Conservation (phyloP, 2,329 filamentous ascomycete genomes). For the Aspergillus caelatus region DNA sequence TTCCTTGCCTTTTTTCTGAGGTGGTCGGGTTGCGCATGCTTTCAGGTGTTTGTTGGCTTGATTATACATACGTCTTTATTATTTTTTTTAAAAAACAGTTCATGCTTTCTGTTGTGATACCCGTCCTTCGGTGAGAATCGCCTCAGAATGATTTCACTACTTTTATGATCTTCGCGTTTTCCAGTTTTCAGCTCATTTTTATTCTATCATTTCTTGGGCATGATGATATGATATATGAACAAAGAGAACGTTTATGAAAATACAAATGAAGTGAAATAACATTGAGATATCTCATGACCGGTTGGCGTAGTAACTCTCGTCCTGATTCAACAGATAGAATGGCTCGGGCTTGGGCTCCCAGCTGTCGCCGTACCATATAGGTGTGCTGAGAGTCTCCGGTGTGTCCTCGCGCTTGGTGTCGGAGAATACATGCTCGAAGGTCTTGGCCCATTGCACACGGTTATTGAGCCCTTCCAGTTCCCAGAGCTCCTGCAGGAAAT, state of each 20-base stretch:
- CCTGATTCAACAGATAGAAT: conserved; percentile 38
- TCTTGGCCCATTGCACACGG: conserved; percentile 47
- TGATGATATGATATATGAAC: not conserved
- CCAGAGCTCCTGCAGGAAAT: conserved; percentile 47
- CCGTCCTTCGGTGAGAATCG: not conserved
- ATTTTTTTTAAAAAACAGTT: not conserved
- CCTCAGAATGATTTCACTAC: not conserved
- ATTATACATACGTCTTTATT: not conserved
- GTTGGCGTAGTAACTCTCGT: conserved; percentile 30
- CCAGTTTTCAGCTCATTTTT: not conserved
- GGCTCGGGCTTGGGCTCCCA: conserved; percentile 36
- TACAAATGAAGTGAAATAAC: not conserved
- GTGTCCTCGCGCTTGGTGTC: conserved; percentile 26
- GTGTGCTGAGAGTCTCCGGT: conserved; percentile 33
- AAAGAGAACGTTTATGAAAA: not conserved
- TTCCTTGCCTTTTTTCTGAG: not conserved
- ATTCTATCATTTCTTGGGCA: not conserved
- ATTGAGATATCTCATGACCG: not conserved
- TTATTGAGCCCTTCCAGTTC: conserved; percentile 44
- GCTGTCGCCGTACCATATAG: conserved; percentile 38
- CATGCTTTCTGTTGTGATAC: not conserved
- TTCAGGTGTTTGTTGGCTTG: not conserved
- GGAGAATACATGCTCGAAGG: conserved; percentile 42
- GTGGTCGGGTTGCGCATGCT: not conserved
- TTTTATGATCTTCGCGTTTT: not conserved